Conservation (phyloP, 306 rosid species). For the Hippophae rhamnoides region DNA sequence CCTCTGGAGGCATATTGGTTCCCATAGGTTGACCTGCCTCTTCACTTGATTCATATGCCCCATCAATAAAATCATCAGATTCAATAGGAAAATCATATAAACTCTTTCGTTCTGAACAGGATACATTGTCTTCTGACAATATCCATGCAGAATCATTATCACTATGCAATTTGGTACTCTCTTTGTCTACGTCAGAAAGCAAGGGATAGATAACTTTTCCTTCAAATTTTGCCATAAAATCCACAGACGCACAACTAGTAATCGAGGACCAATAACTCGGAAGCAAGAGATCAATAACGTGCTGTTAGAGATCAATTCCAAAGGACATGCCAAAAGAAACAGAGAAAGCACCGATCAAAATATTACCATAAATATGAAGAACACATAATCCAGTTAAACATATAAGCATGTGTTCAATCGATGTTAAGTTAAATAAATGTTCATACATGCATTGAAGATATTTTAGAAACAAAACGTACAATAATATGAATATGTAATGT, state of each 20-base stretch:
- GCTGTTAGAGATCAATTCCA: background rate
- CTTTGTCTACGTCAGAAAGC: conserved; percentile 50
- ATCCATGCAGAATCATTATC: conserved; percentile 43
- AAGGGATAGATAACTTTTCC: conserved; percentile 55
- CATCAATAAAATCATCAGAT: conserved; percentile 43
- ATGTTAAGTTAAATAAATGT: too few species aligned
- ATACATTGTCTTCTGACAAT: conserved; percentile 25
- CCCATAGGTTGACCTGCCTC: conserved; percentile 21
- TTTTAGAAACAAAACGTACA: too few species aligned
- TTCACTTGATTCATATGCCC: conserved; percentile 55
- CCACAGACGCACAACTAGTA: conserved; percentile 1
- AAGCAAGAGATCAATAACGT: conserved; percentile 13
- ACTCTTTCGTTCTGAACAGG: conserved; percentile 19
- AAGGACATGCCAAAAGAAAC: too few species aligned
- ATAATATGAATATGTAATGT: too few species aligned
- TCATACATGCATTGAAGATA: too few species aligned
- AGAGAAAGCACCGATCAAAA: too few species aligned
- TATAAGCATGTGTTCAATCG: too few species aligned
- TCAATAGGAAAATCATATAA: conserved; percentile 34
- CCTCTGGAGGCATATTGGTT: conserved; percentile 48
- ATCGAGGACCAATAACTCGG: conserved; percentile 17
- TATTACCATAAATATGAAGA: too few species aligned
- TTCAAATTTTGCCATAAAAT: conserved; percentile 42
- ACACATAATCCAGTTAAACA: too few species aligned
- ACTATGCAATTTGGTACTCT: conserved; percentile 16